Conservation (phyloP, 192 early-diverging fungal genomes). For the Umbelopsis ramanniana region DNA sequence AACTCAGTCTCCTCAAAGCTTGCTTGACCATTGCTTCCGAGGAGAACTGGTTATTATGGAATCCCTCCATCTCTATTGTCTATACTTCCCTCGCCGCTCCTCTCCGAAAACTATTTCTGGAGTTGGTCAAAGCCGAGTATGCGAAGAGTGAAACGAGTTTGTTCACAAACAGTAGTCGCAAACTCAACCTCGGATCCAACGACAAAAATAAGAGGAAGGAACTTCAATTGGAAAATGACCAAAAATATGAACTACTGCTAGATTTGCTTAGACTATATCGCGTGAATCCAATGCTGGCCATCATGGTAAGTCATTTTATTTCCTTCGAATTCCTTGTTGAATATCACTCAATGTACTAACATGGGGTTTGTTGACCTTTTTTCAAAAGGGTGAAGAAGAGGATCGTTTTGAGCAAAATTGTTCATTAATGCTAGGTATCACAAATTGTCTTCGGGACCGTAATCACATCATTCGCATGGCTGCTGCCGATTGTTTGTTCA, state of each 20-base stretch:
- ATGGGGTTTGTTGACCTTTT: not conserved
- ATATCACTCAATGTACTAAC: not conserved
- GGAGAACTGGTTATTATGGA: conserved; percentile 69
- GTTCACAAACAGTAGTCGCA: conserved; percentile 22
- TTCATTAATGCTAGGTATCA: conserved; percentile 71
- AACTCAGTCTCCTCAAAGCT: conserved; percentile 79
- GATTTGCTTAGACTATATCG: conserved; percentile 77
- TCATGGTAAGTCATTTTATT: conserved; percentile 57
- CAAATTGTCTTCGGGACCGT: conserved; percentile 75
- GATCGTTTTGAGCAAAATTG: conserved; percentile 75
- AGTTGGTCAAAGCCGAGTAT: conserved; percentile 48
- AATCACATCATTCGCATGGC: conserved; percentile 70
- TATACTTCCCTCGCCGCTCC: conserved; percentile 64
- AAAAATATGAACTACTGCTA: conserved; percentile 81
- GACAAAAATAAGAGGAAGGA: conserved; percentile 57
- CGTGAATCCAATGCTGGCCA: conserved; percentile 75
- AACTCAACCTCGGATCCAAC: conserved; percentile 36
- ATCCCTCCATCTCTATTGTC: conserved; percentile 59
- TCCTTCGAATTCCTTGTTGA: not conserved
- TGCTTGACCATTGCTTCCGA: conserved; percentile 76
- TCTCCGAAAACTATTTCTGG: conserved; percentile 68
- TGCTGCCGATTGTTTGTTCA: conserved; percentile 72
- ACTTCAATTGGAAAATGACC: conserved; percentile 55
- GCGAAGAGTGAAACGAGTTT: conserved; percentile 26
- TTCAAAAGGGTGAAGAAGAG: conserved; percentile 65